phyloP scores from a whole-genome alignment of 208 protist species.

The Crithidia brevicula region DNA sequence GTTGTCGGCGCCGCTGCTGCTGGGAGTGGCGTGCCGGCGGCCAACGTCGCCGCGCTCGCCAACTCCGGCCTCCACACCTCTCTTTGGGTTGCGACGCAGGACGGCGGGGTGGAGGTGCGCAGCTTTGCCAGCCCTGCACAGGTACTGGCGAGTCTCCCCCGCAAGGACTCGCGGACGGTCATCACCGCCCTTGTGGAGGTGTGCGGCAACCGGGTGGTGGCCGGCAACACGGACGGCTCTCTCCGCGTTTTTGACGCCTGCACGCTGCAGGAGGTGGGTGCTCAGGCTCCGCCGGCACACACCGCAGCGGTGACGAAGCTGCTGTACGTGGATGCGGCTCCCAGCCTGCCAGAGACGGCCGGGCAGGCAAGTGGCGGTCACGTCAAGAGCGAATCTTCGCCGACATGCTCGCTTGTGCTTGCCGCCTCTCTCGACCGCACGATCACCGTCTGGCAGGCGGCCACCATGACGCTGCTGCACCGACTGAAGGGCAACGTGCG shows the following conservation, averaged over 20 bases:
- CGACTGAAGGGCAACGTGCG: constrained; percentile 44
- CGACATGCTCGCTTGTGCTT: constrained; percentile 50
- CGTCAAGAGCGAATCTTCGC: not conserved
- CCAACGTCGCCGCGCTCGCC: constrained; percentile 38
- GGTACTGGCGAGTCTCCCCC: constrained; percentile 39
- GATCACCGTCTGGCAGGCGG: constrained; percentile 69
- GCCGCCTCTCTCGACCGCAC: constrained; percentile 64
- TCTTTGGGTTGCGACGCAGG: constrained; percentile 59
- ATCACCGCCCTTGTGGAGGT: constrained; percentile 65
- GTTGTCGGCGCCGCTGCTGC: not conserved
- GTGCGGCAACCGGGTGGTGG: constrained; percentile 58
- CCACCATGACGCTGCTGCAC: constrained; percentile 52
- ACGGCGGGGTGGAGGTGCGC: constrained; percentile 75
- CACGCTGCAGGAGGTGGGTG: constrained; percentile 32
- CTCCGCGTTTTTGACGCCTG: constrained; percentile 55
- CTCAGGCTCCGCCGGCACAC: constrained; percentile 14
- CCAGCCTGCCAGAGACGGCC: not conserved
- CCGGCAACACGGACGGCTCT: constrained; percentile 55
- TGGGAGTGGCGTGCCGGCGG: constrained; percentile 6
- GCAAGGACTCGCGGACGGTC: constrained; percentile 14
- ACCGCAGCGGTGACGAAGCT: constrained; percentile 63
- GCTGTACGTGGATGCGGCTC: constrained; percentile 17
- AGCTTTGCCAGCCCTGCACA: constrained; percentile 40
- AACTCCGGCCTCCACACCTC: constrained; percentile 44
- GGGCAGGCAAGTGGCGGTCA: not conserved